These are phyloP conservation scores for Boletus fagicola DNA, from an alignment of 768 basidiomycete species.

Conservation along the genomic window DNA sequence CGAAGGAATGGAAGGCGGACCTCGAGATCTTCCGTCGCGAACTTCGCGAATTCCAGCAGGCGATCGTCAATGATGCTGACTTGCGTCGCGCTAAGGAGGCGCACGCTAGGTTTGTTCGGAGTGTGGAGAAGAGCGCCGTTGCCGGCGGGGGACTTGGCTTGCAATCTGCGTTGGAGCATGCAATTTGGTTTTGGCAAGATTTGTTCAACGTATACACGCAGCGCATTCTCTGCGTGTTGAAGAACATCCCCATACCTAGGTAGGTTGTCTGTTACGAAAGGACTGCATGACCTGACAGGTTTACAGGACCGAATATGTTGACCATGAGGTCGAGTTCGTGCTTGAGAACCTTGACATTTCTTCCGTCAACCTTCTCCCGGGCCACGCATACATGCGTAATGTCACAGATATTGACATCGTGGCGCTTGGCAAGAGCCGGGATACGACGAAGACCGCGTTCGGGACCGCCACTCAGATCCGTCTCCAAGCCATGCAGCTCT, in stretches of 20 bases:
- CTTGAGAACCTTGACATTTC: slow-evolving; percentile 74
- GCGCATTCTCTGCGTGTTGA: slow-evolving; percentile 47
- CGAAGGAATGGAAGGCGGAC: slow-evolving; percentile 51
- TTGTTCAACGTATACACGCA: slow-evolving; percentile 79
- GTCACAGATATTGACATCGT: slow-evolving; percentile 62
- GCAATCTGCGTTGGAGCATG: slow-evolving; percentile 56
- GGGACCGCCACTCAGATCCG: slow-evolving; percentile 67
- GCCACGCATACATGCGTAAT: slow-evolving; percentile 69
- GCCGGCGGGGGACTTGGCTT: slow-evolving; percentile 40
- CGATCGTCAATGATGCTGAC: slow-evolving; percentile 49
- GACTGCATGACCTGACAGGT: not conserved
- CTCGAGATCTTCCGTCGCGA: slow-evolving; percentile 47
- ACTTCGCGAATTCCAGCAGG: slow-evolving; percentile 43
- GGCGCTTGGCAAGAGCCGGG: slow-evolving; percentile 35
- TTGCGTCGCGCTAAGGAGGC: slow-evolving; percentile 46
- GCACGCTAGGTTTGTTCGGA: slow-evolving; percentile 46
- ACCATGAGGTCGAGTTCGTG: slow-evolving; percentile 66
- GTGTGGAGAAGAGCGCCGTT: slow-evolving; percentile 45
- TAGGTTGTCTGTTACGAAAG: slow-evolving; percentile 22
- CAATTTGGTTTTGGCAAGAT: slow-evolving; percentile 80
- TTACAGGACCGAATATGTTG: slow-evolving; percentile 66
- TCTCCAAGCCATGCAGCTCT: slow-evolving; percentile 62
- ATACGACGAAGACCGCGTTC: slow-evolving; percentile 44
- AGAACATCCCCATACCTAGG: slow-evolving; percentile 71
- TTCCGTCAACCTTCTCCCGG: slow-evolving; percentile 62